phyloP scores from a whole-genome alignment of 1,284 basidiomycete genomes.

The Rhizoctonia solani region DNA sequence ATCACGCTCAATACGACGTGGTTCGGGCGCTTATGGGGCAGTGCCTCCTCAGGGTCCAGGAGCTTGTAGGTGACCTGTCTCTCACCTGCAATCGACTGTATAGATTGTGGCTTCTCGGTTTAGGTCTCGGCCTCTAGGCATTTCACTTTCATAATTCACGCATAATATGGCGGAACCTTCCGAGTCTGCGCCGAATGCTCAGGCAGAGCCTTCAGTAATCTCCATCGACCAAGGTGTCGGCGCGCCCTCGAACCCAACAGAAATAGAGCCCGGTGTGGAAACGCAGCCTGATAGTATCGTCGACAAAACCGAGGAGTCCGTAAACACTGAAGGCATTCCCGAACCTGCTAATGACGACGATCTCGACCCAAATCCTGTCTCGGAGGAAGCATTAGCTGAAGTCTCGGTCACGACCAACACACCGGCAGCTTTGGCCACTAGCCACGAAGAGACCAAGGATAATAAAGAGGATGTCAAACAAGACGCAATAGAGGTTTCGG shows the following conservation, averaged over 20 bases:
- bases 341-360: not conserved
- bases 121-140: not conserved
- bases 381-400: not conserved
- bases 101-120: not conserved
- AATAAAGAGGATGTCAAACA: not conserved
- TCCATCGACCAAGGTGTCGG: constrained; percentile 20
- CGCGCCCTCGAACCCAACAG: constrained; percentile 12
- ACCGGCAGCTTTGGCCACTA: not conserved
- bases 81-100: not conserved
- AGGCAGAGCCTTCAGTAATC: constrained; percentile 7
- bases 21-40: constrained; percentile 6
- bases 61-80: not conserved
- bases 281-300: not conserved
- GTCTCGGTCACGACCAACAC: not conserved
- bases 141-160: not conserved
- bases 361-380: not conserved
- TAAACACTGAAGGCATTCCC: not conserved
- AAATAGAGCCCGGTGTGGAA: not conserved
- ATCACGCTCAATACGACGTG: too few relatives aligned
- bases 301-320: not conserved
- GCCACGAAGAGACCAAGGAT: not conserved
- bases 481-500: not conserved
- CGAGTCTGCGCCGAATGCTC: constrained; percentile 2
- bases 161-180: constrained; percentile 1
- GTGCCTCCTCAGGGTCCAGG: constrained; percentile 15